Conservation (phyloP, 805 yeast genomes). For the Metschnikowia peoriensis region DNA sequence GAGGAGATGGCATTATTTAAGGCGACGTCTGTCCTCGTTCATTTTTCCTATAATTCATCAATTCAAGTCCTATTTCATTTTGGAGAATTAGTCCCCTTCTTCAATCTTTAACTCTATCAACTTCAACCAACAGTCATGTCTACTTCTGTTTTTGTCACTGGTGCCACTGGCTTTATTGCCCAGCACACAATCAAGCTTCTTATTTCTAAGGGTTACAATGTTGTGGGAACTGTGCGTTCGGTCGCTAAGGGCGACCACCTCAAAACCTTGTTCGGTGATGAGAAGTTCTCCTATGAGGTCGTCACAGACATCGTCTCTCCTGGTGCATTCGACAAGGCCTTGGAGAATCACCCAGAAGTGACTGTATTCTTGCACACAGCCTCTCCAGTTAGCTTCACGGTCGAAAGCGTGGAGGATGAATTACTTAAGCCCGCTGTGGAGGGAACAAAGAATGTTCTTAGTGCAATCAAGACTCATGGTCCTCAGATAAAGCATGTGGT, state of each 20-base stretch:
- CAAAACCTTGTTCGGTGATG: constrained; percentile 27
- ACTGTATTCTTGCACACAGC: constrained; percentile 59
- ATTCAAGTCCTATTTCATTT: no score
- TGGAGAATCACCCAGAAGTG: constrained; percentile 48
- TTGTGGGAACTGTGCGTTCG: constrained; percentile 27
- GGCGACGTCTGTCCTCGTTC: no score
- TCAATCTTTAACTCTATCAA: background rate
- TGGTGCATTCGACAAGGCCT: constrained; percentile 44
- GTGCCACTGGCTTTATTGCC: constrained; percentile 34
- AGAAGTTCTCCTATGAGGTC: constrained; percentile 41
- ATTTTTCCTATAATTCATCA: no score
- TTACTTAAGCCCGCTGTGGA: constrained; percentile 54
- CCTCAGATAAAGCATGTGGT: constrained; percentile 11
- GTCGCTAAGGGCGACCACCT: constrained; percentile 19
- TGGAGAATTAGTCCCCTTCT: background rate
- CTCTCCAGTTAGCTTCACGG: constrained; percentile 50
- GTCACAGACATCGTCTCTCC: constrained; percentile 46
- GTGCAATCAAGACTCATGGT: constrained; percentile 10
- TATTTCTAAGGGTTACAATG: constrained; percentile 20
- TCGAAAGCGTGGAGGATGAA: constrained; percentile 46
- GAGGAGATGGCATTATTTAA: no score
- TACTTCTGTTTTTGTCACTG: constrained; percentile 24
- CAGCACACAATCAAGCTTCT: constrained; percentile 23
- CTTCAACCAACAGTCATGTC: background rate
- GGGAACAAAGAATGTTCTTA: constrained; percentile 15